A percentile compares a stretch with the other conserved stretches of the same genome.
Conservation (phyloP, 345 rosid species). For the Eucalyptus leucophloia region DNA sequence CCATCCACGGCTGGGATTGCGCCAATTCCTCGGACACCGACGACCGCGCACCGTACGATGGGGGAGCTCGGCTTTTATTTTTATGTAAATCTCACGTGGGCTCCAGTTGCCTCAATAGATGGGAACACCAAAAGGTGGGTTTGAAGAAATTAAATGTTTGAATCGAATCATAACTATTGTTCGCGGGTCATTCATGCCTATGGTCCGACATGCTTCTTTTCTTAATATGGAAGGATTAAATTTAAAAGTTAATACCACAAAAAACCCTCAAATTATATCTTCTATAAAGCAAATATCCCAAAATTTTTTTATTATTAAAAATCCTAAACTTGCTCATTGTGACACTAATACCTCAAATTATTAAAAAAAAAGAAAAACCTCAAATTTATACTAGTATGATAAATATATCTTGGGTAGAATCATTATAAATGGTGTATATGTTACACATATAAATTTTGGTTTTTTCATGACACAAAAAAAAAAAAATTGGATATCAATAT, state of each 20-base stretch:
- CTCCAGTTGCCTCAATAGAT: background rate
- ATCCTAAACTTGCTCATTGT: too few species aligned
- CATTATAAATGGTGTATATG: too few species aligned
- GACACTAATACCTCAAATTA: background rate
- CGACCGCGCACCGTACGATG: background rate
- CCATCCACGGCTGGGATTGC: background rate
- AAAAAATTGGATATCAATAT: too few species aligned
- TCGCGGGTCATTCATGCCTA: background rate
- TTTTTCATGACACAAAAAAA: too few species aligned
- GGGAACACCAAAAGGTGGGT: background rate
- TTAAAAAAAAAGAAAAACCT: too few species aligned
- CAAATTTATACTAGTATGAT: background rate
- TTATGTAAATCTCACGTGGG: background rate
- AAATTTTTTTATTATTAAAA: too few species aligned
- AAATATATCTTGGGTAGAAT: rapidly evolving
- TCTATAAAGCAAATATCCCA: rapidly evolving
- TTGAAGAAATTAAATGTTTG: background rate
- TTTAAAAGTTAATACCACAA: background rate
- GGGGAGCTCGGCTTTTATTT: background rate
- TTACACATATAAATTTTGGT: too few species aligned
- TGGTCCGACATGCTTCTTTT: background rate
- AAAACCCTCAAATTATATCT: rapidly evolving
- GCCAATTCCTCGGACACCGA: background rate
- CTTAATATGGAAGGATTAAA: background rate
- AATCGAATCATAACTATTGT: background rate